Conservation (phyloP, 2,329 filamentous ascomycete species). For the Fusarium armeniacum region DNA sequence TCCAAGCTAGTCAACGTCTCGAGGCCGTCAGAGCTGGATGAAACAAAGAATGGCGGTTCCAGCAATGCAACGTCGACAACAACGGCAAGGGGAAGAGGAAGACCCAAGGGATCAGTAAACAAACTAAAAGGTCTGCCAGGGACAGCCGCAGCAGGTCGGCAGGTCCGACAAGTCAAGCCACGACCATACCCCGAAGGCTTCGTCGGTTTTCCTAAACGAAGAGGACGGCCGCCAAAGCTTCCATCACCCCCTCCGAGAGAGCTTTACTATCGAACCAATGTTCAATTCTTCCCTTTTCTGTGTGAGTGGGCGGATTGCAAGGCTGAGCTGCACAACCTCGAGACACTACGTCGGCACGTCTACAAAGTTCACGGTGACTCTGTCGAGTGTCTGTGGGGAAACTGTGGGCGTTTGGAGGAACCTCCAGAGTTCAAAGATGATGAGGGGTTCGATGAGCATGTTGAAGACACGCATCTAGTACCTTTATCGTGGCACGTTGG, state of each 20-base stretch:
- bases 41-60: conserved; percentile 7
- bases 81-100: conserved; percentile 52
- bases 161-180: conserved; percentile 49
- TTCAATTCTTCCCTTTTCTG: conserved; percentile 65
- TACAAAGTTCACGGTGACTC: conserved; percentile 61
- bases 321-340: conserved; percentile 73
- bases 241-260: conserved; percentile 57
- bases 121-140: conserved; percentile 46
- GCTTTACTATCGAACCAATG: conserved; percentile 59
- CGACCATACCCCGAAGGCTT: conserved; percentile 46
- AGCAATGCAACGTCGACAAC: conserved; percentile 24
- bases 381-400: conserved; percentile 53
- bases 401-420: conserved; percentile 46
- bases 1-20: conserved; percentile 12
- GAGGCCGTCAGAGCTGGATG: conserved; percentile 8
- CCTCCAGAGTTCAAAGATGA: conserved; percentile 55
- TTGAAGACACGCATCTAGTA: conserved; percentile 67
- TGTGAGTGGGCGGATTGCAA: conserved; percentile 73
- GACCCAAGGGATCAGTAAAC: conserved; percentile 63
- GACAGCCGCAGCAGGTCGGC: conserved; percentile 43
- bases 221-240: conserved; percentile 60
- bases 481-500: conserved; percentile 71
- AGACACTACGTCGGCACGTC: conserved; percentile 70
- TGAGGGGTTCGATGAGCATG: conserved; percentile 62
- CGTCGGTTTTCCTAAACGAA: conserved; percentile 54